These are phyloP conservation scores for Colletotrichum orchidophilum DNA, from an alignment of 2,329 filamentous ascomycete genomes.

Conservation along the genomic window DNA sequence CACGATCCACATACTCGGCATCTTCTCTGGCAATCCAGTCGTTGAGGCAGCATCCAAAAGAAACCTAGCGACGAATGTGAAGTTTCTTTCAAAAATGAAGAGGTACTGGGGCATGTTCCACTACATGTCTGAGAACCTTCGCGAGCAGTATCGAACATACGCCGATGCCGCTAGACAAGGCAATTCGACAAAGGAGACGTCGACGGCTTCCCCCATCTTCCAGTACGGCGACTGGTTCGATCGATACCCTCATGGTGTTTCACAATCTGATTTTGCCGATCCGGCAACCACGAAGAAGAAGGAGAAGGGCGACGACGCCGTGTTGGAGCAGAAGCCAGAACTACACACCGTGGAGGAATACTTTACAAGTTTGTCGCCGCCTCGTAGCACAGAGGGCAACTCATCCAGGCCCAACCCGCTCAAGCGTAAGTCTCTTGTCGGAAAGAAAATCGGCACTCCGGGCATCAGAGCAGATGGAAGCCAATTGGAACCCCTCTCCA, in stretches of 20 bases:
- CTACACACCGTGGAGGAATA: constrained; percentile 96
- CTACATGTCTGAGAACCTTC: constrained; percentile 92
- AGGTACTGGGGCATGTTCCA: constrained; percentile 99
- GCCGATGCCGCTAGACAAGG: constrained; percentile 82
- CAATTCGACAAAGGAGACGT: constrained; percentile 56
- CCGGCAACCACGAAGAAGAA: constrained; percentile 73
- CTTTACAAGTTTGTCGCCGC: constrained; percentile 81
- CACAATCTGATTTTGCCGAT: constrained; percentile 83
- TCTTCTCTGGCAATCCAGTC: constrained; percentile 83
- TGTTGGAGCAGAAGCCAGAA: constrained; percentile 87
- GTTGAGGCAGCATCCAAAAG: constrained; percentile 83
- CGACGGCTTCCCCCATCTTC: constrained; percentile 73
- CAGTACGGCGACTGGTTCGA: constrained; percentile 99
- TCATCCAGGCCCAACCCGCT: constrained; percentile 18
- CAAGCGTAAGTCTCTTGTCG: constrained; percentile 48
- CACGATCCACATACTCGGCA: constrained; percentile 92
- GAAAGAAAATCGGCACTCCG: constrained; percentile 44
- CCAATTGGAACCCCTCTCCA: constrained; percentile 32
- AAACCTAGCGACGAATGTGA: constrained; percentile 87
- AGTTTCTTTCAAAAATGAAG: constrained; percentile 94
- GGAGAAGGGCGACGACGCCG: constrained; percentile 85
- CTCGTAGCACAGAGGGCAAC: constrained; percentile 56
- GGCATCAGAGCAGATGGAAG: constrained; percentile 32
- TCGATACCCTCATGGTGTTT: constrained; percentile 91
- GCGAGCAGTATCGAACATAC: constrained; percentile 86